Percentiles rank a stretch among this genome's conserved stretches.
phyloP scores from a whole-genome alignment of 2,329 filamentous ascomycete species.

The Calonectria crousiana region DNA sequence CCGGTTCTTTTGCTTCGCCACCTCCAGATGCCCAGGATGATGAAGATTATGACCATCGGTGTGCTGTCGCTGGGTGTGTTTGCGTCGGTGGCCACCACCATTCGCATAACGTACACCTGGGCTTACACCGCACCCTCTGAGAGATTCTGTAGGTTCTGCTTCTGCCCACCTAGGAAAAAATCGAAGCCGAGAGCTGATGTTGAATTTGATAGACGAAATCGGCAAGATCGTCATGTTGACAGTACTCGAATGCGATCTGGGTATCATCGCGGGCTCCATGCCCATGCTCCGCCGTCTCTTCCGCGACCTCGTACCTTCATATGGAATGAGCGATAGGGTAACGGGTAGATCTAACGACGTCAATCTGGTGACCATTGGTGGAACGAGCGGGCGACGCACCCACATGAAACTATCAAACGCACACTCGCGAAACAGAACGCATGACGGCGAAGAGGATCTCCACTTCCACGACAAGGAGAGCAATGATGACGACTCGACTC shows the following conservation, averaged over 20 bases:
- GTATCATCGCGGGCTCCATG: conserved; percentile 42
- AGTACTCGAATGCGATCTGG: conserved; percentile 40
- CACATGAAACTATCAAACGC: conserved; percentile 29
- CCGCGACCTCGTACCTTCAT: conserved; percentile 28
- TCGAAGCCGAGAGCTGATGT: neutral
- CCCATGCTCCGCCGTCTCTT: conserved; percentile 41
- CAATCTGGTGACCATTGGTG: conserved; percentile 32
- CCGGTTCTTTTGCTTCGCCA: conserved; percentile 30
- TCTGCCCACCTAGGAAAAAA: too few relatives aligned
- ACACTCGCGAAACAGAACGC: neutral
- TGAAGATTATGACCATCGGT: conserved; percentile 30
- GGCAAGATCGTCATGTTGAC: conserved; percentile 41
- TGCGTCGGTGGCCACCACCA: conserved; percentile 34
- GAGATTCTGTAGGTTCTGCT: conserved; percentile 17
- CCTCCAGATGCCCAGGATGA: conserved; percentile 29
- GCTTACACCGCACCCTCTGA: conserved; percentile 26
- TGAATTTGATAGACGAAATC: conserved; percentile 25
- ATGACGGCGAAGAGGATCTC: neutral
- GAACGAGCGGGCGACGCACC: conserved; percentile 10
- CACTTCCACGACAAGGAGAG: conserved; percentile 35
- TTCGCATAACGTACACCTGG: conserved; percentile 33
- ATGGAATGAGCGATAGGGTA: conserved; percentile 19
- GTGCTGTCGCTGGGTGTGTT: conserved; percentile 29
- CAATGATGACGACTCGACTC: conserved; percentile 30
- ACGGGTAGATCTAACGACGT: conserved; percentile 26